Base-by-base conservation (phyloP, 176 grass and related monocot species). In the Musa beccarii region DNA sequence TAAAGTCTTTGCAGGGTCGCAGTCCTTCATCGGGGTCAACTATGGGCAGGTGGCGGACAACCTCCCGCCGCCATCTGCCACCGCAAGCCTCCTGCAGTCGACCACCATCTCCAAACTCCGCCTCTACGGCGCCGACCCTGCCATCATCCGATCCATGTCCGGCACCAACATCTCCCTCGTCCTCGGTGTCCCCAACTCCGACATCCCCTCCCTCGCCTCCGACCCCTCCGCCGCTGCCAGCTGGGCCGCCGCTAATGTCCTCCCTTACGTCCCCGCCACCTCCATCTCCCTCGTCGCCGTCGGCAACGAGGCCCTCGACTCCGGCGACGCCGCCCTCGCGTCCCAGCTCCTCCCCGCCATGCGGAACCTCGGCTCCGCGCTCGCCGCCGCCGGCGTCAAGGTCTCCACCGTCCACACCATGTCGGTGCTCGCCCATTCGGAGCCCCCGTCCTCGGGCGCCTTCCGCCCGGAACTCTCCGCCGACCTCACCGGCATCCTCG, bases 41-140 rank as follows among this genome's bases (percentile, higher is more conserved):
- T 75, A 57, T 24, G 72, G 72, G 53, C 52, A 75, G 72, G 72
- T 59, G 72, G 72, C 72, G 14, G 72, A 75, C 72, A 75, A 75
- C 23, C 72, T 75, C 14, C 72, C 72, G 54, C 25, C 72, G 72
- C 53, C 72, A 25, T 56, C 23, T 12, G 26, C 24, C 21, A 75
- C 73, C 23, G 73, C 54, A 8, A 56, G 21, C 13, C 53, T 75
- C 25, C 54, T 75, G 3, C 14, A 75, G 16, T 75, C 73, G 13
- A 75, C 73, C 1, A 75, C 53, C 8, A 59, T 75, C 23, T 75
- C 73, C 14, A 75, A 75, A 15, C 25, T 75, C 54, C 73, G 73
- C 2, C 73, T 75, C 15, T 75, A 75, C 54, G 73, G 53, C 11
- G 73, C 25, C 24, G 53, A 75, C 26, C 73, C 73, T 1, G 54